These are phyloP conservation scores for Plasmodium gonderi DNA, from an alignment of 169 alveolate genomes.

Conservation along the genomic window DNA sequence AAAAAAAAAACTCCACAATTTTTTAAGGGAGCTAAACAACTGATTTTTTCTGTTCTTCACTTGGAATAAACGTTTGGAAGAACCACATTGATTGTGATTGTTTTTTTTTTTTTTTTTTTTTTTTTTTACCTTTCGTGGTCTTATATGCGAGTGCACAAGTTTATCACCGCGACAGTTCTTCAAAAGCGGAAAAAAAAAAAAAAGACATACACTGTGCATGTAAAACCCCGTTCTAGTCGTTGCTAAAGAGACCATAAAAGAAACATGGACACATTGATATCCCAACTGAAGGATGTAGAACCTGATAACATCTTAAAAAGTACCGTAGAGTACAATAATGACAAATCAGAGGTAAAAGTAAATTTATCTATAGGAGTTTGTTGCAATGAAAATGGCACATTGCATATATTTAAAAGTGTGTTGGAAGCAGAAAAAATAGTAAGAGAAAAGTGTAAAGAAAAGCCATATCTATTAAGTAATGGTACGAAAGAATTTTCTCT, in stretches of 20 bases:
- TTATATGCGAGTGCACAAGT: too few species aligned
- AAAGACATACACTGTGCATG: too few species aligned
- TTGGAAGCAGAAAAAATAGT: conserved; percentile 85
- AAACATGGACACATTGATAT: conserved; percentile 28
- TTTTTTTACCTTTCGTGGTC: too few species aligned
- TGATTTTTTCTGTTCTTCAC: neutral
- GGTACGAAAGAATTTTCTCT: conserved; percentile 86
- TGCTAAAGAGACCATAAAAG: too few species aligned
- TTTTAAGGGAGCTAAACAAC: neutral
- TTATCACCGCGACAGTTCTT: too few species aligned
- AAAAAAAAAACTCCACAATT: neutral
- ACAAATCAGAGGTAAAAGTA: conserved; percentile 77
- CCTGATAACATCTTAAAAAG: conserved; percentile 40
- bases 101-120: neutral
- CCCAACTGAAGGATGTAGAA: conserved; percentile 4
- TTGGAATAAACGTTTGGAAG: neutral
- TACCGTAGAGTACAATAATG: conserved; percentile 16
- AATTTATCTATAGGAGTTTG: conserved; percentile 91
- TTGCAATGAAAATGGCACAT: conserved; percentile 86
- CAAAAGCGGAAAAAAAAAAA: too few species aligned
- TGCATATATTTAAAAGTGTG: conserved; percentile 86
- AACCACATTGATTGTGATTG: too few species aligned
- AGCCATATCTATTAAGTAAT: conserved; percentile 90
- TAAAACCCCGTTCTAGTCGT: neutral
- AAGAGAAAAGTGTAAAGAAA: conserved; percentile 78